Evolutionary conservation across 1,139 yeast genomes (phyloP), one percentile per base, ranked within the genome.

Genomic region (Yamadazyma triangularis): DNA sequence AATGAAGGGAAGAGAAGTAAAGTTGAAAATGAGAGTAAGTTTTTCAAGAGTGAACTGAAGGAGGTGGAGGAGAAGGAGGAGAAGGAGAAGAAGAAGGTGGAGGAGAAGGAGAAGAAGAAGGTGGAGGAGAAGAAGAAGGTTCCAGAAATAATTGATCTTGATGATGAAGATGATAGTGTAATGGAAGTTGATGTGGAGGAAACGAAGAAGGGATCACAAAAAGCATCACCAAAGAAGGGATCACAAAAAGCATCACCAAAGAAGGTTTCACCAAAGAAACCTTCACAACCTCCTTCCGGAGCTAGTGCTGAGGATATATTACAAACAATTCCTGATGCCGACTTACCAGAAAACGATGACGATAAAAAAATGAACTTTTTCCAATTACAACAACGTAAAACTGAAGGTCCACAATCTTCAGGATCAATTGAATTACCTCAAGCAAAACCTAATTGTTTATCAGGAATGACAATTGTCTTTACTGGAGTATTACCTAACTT

Each of bases 401-500:
- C 61, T 9, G 54, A 54, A 24, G 54, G 51, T 23, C 61, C 56
- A 4, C 54, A 48, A 12, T 44, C 48, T 10, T 31, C 45, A 3
- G 60, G 56, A 6, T 22, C 41, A 8, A 50, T 56, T 2, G 75
- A 70, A 10, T 60, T 82, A 13, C 94, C 95, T 0, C 78, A 72
- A 41, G 96, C 95, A 0, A 72, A 79, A 13, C 84, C 88, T 2
- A 79, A 87, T 51, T 89, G 97, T 58, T 60, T 89, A 24, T 68
- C 80, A 1, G 98, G 98, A 0, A 59, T 91, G 28, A 87, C 95
- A 0, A 83, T 91, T 42, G 97, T 93, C 0, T 91, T 93, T 50
- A 91, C 98, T 0, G 99, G 99, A 21, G 77, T 79, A 4, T 56
- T 91, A 38, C 95, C 96, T 1, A 75, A 75, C 16, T 58, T 91